phyloP scores from a whole-genome alignment of 139 green algal species.

The Trebouxia sp. region DNA sequence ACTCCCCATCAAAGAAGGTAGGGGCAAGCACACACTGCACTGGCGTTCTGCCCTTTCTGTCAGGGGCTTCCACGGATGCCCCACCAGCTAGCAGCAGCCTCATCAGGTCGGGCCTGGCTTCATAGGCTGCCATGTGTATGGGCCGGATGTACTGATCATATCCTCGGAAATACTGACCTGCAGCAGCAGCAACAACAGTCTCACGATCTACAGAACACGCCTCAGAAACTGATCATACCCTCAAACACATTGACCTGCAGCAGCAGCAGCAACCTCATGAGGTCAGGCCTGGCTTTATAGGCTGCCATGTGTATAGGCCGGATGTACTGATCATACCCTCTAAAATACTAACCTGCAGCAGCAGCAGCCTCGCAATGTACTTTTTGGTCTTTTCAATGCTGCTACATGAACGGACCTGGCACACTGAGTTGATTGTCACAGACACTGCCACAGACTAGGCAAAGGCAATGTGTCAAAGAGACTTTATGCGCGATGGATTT shows the following conservation, averaged over 20 bases:
- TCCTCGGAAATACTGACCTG: slow-evolving; percentile 10
- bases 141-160: slow-evolving; percentile 22
- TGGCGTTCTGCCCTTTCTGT: slow-evolving; percentile 22
- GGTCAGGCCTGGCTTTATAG: slow-evolving; percentile 2
- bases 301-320: slow-evolving; percentile 25
- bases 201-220: too few species aligned
- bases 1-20: slow-evolving; percentile 28
- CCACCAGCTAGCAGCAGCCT: slow-evolving; percentile 2
- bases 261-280: slow-evolving; percentile 24
- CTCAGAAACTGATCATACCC: too few species aligned
- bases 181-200: neutral
- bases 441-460: too few species aligned
- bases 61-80: neutral
- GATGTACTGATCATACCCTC: slow-evolving; percentile 17
- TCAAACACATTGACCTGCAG: too few species aligned
- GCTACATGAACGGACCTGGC: too few species aligned
- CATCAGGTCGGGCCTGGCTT: slow-evolving; percentile 15
- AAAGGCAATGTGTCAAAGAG: too few species aligned
- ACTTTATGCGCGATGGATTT: too few species aligned
- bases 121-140: slow-evolving; percentile 24
- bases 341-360: slow-evolving; percentile 6
- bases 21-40: slow-evolving; percentile 26
- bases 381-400: too few species aligned
- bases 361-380: too few species aligned
- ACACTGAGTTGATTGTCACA: too few species aligned